phyloP scores from a whole-genome alignment of 345 rosid species.

The Salix brachista region DNA sequence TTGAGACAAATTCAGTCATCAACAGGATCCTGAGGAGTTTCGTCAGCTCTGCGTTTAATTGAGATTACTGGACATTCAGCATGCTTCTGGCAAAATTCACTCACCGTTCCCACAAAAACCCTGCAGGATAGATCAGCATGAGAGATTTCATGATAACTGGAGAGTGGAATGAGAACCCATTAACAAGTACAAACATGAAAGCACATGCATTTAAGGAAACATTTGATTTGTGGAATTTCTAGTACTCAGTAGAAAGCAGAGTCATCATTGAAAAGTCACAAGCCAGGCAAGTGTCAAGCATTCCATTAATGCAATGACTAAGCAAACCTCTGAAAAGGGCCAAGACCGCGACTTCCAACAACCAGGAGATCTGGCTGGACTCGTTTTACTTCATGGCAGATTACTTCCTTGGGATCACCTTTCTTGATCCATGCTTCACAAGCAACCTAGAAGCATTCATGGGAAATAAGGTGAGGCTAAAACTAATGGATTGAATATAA shows the following conservation, averaged over 20 bases:
- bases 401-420: slow-evolving; percentile 83
- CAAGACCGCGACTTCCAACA: slow-evolving; percentile 89
- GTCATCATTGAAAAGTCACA: neutral
- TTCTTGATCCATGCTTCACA: slow-evolving; percentile 89
- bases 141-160: neutral
- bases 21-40: slow-evolving; percentile 88
- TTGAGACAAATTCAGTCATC: slow-evolving; percentile 51
- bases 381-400: slow-evolving; percentile 82
- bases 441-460: slow-evolving; percentile 43
- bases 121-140: slow-evolving; percentile 36
- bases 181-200: no score
- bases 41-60: slow-evolving; percentile 78
- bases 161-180: neutral
- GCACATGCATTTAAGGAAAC: no score
- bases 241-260: no score
- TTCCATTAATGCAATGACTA: neutral
- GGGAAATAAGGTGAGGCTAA: neutral
- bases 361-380: slow-evolving; percentile 81
- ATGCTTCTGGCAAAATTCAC: slow-evolving; percentile 94
- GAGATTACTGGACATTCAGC: slow-evolving; percentile 87
- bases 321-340: slow-evolving; percentile 84
- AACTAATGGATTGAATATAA: neutral
- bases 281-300: neutral
- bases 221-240: no score
- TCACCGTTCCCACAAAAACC: slow-evolving; percentile 93